These are phyloP conservation scores for Candida maris DNA, from an alignment of 805 yeast species.

Conservation along the genomic window DNA sequence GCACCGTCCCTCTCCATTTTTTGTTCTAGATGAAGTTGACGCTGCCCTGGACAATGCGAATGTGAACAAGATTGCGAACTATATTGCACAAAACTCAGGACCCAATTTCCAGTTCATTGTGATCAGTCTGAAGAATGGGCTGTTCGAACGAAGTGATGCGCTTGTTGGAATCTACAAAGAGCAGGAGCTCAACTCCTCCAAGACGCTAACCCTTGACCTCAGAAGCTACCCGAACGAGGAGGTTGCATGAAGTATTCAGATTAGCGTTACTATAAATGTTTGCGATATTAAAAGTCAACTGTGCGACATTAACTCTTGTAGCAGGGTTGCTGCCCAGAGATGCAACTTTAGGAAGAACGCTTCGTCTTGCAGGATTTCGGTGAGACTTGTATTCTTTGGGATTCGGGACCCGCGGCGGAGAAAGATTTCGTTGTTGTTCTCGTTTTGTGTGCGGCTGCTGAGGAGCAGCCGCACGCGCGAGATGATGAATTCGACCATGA, in stretches of 20 bases:
- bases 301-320: constrained; percentile 33
- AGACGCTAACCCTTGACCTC: constrained; percentile 69
- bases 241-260: constrained; percentile 9
- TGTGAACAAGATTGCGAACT: constrained; percentile 82
- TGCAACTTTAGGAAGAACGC: constrained; percentile 56
- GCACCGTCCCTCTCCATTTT: constrained; percentile 90
- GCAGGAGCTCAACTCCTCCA: constrained; percentile 67
- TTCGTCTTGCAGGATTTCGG: constrained; percentile 52
- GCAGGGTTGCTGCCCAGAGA: constrained; percentile 56
- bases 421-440: constrained; percentile 46
- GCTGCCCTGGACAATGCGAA: constrained; percentile 93
- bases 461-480: constrained; percentile 18
- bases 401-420: constrained; percentile 49
- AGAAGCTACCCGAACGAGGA: constrained; percentile 49
- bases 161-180: constrained; percentile 91
- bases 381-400: constrained; percentile 53
- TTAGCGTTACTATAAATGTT: background rate
- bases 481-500: constrained; percentile 39
- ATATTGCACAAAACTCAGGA: constrained; percentile 70
- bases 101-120: constrained; percentile 87
- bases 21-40: constrained; percentile 95
- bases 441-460: constrained; percentile 19
- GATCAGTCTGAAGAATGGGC: constrained; percentile 80
- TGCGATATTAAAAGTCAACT: no score
- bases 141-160: constrained; percentile 86